Conservation (phyloP, 441 rosid species). For the Jatropha multifida region DNA sequence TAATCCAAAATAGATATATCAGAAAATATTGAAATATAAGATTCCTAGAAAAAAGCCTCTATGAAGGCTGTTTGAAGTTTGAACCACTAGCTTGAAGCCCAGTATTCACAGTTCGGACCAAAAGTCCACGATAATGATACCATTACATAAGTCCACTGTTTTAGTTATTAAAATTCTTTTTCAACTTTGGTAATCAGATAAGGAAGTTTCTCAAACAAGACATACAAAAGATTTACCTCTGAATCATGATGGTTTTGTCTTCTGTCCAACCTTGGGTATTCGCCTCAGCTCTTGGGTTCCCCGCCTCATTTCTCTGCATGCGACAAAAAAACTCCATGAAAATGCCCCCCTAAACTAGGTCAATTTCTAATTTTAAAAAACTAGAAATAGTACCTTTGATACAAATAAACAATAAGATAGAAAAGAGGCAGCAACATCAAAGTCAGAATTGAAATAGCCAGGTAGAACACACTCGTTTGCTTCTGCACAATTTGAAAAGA, state of each 20-base stretch:
- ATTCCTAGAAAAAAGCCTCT: not conserved
- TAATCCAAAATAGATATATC: not conserved
- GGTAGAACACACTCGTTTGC: constrained; percentile 61
- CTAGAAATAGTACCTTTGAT: constrained; percentile 60
- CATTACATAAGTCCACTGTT: not conserved
- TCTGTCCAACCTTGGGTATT: constrained; percentile 53
- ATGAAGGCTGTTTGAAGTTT: not conserved
- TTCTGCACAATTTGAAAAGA: constrained; percentile 51
- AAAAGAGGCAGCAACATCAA: constrained; percentile 93
- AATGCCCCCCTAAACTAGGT: constrained; percentile 17
- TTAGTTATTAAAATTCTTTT: not conserved
- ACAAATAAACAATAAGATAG: constrained; percentile 74
- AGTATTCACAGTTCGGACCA: not conserved
- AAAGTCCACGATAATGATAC: not conserved
- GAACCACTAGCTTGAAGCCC: not conserved
- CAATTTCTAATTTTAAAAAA: constrained; percentile 8
- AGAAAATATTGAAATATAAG: not conserved
- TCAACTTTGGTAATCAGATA: not conserved
- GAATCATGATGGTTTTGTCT: constrained; percentile 60
- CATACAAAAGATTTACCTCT: constrained; percentile 24
- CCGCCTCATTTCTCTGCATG: constrained; percentile 65
- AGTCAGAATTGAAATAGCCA: constrained; percentile 77
- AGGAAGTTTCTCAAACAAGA: not conserved
- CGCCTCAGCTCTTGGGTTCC: constrained; percentile 83
- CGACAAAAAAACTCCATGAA: constrained; percentile 5